Percentiles rank a stretch among this genome's conserved stretches.
Evolutionary conservation across 371 early-diverging fungal genomes (phyloP).

Genomic region (Rhizomucor pusillus): DNA sequence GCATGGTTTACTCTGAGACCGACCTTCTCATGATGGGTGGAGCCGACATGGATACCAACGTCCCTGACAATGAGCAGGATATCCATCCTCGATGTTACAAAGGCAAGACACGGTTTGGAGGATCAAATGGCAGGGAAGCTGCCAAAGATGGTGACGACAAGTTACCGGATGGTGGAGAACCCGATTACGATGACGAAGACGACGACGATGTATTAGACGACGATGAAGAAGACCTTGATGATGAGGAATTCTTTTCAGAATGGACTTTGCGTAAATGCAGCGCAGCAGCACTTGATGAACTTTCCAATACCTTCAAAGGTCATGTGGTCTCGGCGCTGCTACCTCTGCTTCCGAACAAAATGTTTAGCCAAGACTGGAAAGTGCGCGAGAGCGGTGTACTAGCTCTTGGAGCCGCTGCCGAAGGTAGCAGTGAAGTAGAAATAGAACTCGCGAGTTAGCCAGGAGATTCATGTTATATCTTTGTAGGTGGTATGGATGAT

Average conservation of each 20-base stretch:
- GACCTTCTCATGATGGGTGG: slow-evolving; percentile 74
- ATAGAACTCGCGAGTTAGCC: not conserved
- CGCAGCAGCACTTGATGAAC: slow-evolving; percentile 89
- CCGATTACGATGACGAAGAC: slow-evolving; percentile 8
- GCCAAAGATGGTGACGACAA: not conserved
- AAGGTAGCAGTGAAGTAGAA: slow-evolving; percentile 62
- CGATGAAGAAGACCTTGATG: slow-evolving; percentile 84
- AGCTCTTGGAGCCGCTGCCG: slow-evolving; percentile 94
- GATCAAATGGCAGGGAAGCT: not conserved
- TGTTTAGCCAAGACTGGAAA: slow-evolving; percentile 84
- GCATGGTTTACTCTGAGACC: slow-evolving; percentile 90
- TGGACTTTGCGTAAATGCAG: slow-evolving; percentile 97
- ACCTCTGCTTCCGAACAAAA: slow-evolving; percentile 75
- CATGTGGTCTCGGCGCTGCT: slow-evolving; percentile 73
- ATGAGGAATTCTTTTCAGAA: slow-evolving; percentile 84
- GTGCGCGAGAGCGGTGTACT: slow-evolving; percentile 89
- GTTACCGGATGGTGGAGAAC: slow-evolving; percentile 9
- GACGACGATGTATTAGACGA: slow-evolving; percentile 77
- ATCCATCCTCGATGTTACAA: slow-evolving; percentile 82
- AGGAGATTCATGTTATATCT: no score
- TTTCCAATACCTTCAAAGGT: slow-evolving; percentile 77
- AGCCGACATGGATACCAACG: slow-evolving; percentile 69
- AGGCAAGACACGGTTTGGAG: slow-evolving; percentile 1
- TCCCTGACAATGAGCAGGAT: slow-evolving; percentile 80
- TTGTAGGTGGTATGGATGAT: slow-evolving; percentile 64